A percentile compares a stretch with the other conserved stretches of the same genome.
Evolutionary conservation across 371 early-diverging fungal species (phyloP).

Genomic region (Synchytrium microbalum): DNA sequence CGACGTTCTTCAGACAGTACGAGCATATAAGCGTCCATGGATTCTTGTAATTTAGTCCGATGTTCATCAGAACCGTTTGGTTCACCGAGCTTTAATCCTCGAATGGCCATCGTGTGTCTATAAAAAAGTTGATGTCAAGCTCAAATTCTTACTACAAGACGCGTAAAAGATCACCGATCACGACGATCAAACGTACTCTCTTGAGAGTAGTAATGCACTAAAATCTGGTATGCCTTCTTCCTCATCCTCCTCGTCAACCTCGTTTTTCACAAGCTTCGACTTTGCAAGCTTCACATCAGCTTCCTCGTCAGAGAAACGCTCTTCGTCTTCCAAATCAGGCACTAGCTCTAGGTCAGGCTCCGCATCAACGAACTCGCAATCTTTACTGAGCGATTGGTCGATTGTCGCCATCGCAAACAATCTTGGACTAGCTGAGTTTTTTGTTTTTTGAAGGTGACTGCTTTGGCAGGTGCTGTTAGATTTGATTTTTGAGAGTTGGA

Average conservation of each 20-base stretch:
- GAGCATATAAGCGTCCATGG: background rate
- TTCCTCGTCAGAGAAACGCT: background rate
- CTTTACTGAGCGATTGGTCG: too few species aligned
- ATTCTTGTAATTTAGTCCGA: background rate
- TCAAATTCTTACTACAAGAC: background rate
- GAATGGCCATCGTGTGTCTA: background rate
- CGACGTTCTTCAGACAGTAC: background rate
- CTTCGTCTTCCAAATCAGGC: background rate
- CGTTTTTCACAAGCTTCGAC: background rate
- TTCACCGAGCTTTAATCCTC: background rate
- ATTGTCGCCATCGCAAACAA: too few species aligned
- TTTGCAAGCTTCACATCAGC: background rate
- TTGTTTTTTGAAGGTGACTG: background rate
- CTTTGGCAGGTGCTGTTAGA: background rate
- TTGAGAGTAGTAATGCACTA: background rate
- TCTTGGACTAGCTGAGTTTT: background rate
- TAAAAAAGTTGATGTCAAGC: background rate
- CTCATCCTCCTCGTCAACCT: background rate
- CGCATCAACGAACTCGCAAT: background rate
- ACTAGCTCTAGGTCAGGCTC: background rate
- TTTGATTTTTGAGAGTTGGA: background rate
- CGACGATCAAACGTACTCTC: background rate
- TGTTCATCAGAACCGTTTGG: background rate
- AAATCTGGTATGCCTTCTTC: background rate
- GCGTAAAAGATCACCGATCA: background rate